A percentile compares a stretch with the other conserved stretches of the same genome.
These are phyloP conservation scores for Lodderomyces metapsilosis DNA, from an alignment of 1,139 yeast species.

Conservation along the genomic window DNA sequence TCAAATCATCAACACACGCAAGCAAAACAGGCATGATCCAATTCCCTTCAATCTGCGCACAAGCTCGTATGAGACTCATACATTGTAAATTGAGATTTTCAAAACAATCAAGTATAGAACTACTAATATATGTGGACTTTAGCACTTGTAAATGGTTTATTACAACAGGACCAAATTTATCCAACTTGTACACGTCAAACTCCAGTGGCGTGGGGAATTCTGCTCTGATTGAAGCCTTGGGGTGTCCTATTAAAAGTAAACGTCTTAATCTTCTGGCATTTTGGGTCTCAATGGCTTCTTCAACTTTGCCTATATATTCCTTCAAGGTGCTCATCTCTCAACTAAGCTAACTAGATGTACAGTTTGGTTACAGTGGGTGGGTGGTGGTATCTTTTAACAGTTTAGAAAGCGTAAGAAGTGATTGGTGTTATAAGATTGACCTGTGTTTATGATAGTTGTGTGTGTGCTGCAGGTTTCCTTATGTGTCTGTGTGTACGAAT, in stretches of 20 bases:
- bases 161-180: conserved; percentile 37
- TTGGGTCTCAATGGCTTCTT: conserved; percentile 8
- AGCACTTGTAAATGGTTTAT: conserved; percentile 35
- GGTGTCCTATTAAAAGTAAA: conserved; percentile 36
- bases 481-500: neutral
- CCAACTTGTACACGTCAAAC: conserved; percentile 39
- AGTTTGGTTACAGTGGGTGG: too few species aligned
- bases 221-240: conserved; percentile 22
- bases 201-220: conserved; percentile 38
- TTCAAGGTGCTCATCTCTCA: neutral
- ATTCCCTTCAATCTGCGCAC: conserved; percentile 52
- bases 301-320: neutral
- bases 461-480: neutral
- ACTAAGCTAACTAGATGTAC: too few species aligned
- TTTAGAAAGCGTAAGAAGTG: neutral
- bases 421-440: neutral
- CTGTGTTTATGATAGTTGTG: too few species aligned
- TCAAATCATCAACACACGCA: conserved; percentile 54
- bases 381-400: too few species aligned
- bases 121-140: conserved; percentile 35
- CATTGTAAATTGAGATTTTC: conserved; percentile 42
- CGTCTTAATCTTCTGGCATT: conserved; percentile 22
- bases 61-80: conserved; percentile 53
- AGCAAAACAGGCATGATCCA: conserved; percentile 70
- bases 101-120: conserved; percentile 41